phyloP scores from a whole-genome alignment of 2,329 filamentous ascomycete species.

The Akanthomyces uredinophilus region DNA sequence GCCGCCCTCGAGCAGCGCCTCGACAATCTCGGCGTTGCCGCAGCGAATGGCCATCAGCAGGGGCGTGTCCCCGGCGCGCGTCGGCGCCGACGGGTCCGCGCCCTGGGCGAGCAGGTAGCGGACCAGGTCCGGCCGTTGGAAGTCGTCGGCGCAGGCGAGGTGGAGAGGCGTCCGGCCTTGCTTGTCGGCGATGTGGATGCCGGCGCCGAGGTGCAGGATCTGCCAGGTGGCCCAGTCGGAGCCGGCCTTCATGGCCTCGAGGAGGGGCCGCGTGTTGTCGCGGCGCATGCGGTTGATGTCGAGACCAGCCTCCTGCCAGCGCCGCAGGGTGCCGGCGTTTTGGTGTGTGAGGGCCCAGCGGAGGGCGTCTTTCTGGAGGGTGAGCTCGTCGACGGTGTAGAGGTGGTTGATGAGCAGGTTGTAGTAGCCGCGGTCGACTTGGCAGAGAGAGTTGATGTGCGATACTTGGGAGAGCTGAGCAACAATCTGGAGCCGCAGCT shows the following conservation, averaged over 20 bases:
- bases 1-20: constrained; percentile 5
- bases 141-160: constrained; percentile 9
- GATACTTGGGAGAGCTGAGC: constrained; percentile 7
- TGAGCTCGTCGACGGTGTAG: constrained; percentile 13
- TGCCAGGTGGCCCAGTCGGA: constrained; percentile 13
- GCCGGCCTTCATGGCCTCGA: constrained; percentile 11
- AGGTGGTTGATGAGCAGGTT: constrained; percentile 11
- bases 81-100: not conserved
- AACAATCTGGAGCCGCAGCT: constrained; percentile 12
- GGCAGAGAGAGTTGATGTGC: constrained; percentile 10
- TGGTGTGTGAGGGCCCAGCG: constrained; percentile 12
- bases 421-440: constrained; percentile 12
- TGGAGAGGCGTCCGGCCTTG: constrained; percentile 8
- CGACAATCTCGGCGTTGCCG: constrained; percentile 9
- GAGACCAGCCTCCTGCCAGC: constrained; percentile 10
- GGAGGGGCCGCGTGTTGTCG: constrained; percentile 6
- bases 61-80: constrained; percentile 6
- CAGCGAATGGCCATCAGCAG: constrained; percentile 1
- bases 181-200: not conserved
- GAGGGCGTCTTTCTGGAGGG: constrained; percentile 10
- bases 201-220: constrained; percentile 9
- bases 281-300: constrained; percentile 10
- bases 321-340: constrained; percentile 8
- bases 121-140: constrained; percentile 3
- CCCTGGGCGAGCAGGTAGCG: constrained; percentile 10